These are phyloP conservation scores for Auricularia auricula-judae DNA, from an alignment of 768 basidiomycete genomes.

Conservation along the genomic window DNA sequence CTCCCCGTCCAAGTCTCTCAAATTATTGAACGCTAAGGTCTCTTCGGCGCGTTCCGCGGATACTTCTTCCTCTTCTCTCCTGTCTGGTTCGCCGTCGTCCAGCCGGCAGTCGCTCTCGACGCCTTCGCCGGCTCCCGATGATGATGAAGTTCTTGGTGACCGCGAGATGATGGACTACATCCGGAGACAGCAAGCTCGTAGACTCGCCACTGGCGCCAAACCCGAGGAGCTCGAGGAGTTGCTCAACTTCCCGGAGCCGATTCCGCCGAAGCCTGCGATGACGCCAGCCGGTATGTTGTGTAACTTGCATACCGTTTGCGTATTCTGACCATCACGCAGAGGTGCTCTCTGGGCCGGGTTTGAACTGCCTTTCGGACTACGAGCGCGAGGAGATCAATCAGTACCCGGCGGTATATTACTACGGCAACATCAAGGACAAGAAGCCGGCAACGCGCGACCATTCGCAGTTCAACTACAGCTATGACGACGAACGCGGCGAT, in stretches of 20 bases:
- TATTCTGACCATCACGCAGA: slow-evolving; percentile 28
- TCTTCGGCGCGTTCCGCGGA: slow-evolving; percentile 41
- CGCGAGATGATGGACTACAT: slow-evolving; percentile 97
- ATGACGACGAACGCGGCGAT: slow-evolving; percentile 97
- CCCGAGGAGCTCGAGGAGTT: slow-evolving; percentile 83
- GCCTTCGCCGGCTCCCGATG: slow-evolving; percentile 79
- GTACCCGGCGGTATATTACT: slow-evolving; percentile 70
- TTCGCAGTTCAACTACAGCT: slow-evolving; percentile 80
- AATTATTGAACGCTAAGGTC: slow-evolving; percentile 70
- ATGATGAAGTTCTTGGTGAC: slow-evolving; percentile 81
- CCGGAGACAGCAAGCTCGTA: slow-evolving; percentile 80
- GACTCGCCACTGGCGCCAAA: slow-evolving; percentile 67
- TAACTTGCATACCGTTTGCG: background rate
- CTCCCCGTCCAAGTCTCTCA: slow-evolving; percentile 76
- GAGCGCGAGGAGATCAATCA: slow-evolving; percentile 90
- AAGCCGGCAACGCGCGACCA: slow-evolving; percentile 65
- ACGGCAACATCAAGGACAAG: slow-evolving; percentile 74
- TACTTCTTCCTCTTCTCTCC: slow-evolving; percentile 35
- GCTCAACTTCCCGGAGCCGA: slow-evolving; percentile 87
- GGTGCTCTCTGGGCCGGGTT: slow-evolving; percentile 53
- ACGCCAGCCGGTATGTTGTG: slow-evolving; percentile 56
- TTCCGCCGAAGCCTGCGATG: slow-evolving; percentile 51
- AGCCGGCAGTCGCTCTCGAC: slow-evolving; percentile 71
- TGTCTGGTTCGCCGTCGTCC: slow-evolving; percentile 41
- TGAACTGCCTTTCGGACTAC: slow-evolving; percentile 68